Evolutionary conservation across 1,284 basidiomycete genomes (phyloP).

Genomic region (Golubevia sp.): DNA sequence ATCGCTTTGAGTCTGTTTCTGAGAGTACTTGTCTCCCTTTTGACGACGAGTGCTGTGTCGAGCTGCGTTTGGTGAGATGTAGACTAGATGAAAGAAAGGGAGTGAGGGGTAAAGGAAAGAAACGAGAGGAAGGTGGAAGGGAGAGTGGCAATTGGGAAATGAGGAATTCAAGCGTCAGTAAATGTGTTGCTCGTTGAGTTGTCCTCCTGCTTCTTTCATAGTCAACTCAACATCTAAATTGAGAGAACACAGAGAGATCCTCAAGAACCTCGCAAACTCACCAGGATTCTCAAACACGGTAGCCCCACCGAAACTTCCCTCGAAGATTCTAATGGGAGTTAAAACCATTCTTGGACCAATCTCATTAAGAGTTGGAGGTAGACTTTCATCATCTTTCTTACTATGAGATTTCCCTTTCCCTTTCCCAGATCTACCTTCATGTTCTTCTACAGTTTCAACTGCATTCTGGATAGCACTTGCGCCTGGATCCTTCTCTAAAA

Average conservation of each 20-base stretch:
- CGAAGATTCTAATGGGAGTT: slow-evolving; percentile 96
- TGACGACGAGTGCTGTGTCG: slow-evolving; percentile 44
- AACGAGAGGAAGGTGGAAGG: neutral
- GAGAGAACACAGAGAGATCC: no score
- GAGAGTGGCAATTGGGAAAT: no score
- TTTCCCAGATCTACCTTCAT: slow-evolving; percentile 17
- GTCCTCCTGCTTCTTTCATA: no score
- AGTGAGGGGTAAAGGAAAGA: neutral
- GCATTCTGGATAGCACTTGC: neutral
- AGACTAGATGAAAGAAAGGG: slow-evolving; percentile 26
- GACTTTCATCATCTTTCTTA: no score
- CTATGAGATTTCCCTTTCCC: slow-evolving; percentile 15
- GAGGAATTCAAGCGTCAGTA: no score
- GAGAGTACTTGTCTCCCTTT: slow-evolving; percentile 49
- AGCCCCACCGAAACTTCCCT: slow-evolving; percentile 92
- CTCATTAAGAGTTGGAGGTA: slow-evolving; percentile 52
- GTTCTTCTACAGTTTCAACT: slow-evolving; percentile 10
- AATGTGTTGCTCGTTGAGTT: no score
- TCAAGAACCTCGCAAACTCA: no score
- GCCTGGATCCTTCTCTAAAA: slow-evolving; percentile 10
- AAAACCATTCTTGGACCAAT: slow-evolving; percentile 97
- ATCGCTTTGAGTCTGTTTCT: slow-evolving; percentile 36
- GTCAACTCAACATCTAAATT: no score
- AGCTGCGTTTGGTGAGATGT: slow-evolving; percentile 55
- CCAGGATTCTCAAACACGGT: slow-evolving; percentile 96